Evolutionary conservation across 208 protist genomes (phyloP).

Genomic region (Trypanosoma grayi): DNA sequence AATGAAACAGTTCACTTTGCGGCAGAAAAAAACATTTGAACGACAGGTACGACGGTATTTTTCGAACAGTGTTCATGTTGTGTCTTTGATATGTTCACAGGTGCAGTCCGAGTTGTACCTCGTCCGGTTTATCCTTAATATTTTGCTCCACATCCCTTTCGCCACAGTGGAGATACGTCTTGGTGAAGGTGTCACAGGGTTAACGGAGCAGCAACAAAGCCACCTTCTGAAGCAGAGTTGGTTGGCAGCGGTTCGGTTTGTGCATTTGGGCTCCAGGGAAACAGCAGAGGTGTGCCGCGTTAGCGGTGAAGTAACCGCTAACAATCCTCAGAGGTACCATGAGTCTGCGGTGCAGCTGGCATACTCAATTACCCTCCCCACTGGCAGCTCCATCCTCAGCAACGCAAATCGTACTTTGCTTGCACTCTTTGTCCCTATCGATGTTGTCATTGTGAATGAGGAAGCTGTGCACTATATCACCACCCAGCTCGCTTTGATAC

Average conservation of each 20-base stretch:
- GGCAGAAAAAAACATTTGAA: constrained; percentile 21
- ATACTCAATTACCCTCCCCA: neutral
- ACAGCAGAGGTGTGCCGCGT: constrained; percentile 1
- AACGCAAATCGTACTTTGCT: constrained; percentile 10
- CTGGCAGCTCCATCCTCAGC: neutral
- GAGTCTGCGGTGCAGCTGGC: neutral
- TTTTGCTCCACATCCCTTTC: constrained; percentile 17
- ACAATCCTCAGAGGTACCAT: neutral
- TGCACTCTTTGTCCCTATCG: constrained; percentile 15
- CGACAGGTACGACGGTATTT: constrained; percentile 32
- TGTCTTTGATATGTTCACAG: constrained; percentile 14
- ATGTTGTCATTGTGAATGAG: constrained; percentile 12
- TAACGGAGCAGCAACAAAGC: neutral
- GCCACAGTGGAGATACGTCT: constrained; percentile 22
- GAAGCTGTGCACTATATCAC: constrained; percentile 21
- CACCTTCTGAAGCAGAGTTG: constrained; percentile 11
- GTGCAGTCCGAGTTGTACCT: constrained; percentile 9
- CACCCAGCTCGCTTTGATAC: constrained; percentile 5
- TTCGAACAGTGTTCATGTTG: constrained; percentile 32
- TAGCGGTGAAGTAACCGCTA: neutral
- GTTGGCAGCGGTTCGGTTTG: constrained; percentile 18
- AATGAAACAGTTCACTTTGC: constrained; percentile 17
- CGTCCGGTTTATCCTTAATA: constrained; percentile 19
- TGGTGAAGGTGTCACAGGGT: neutral
- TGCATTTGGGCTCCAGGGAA: neutral